These are phyloP conservation scores for Malus asiatica DNA, from an alignment of 306 rosid species.

Conservation along the genomic window DNA sequence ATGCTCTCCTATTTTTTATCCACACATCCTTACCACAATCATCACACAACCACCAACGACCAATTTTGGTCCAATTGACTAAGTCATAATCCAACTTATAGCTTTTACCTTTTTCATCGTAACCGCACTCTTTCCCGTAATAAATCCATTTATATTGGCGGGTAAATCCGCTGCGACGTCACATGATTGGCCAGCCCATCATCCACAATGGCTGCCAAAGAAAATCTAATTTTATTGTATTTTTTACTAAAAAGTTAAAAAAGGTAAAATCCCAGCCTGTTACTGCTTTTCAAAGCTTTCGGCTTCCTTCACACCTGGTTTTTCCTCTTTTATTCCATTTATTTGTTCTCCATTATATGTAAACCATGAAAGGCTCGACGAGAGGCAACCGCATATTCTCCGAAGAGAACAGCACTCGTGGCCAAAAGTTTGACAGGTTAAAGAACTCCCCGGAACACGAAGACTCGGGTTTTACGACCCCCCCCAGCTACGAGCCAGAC, in stretches of 20 bases:
- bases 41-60: background rate
- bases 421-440: slow-evolving; percentile 27
- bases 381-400: slow-evolving; percentile 29
- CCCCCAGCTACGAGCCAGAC: background rate
- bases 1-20: background rate
- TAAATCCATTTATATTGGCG: background rate
- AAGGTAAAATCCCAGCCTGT: background rate
- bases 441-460: slow-evolving; percentile 17
- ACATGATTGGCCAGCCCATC: background rate
- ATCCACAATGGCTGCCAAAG: background rate
- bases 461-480: background rate
- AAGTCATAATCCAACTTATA: slow-evolving; percentile 18
- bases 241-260: background rate
- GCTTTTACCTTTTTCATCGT: background rate
- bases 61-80: slow-evolving; percentile 18
- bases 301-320: background rate
- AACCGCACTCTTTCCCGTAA: slow-evolving; percentile 2
- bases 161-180: background rate
- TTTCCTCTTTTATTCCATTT: background rate
- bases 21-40: background rate
- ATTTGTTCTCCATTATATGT: background rate
- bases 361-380: slow-evolving; percentile 33
- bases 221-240: background rate
- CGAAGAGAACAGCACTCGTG: slow-evolving; percentile 25
- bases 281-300: slow-evolving; percentile 2